Conservation (phyloP, 2,329 filamentous ascomycete species). For the Ophioceras dolichostomum region DNA sequence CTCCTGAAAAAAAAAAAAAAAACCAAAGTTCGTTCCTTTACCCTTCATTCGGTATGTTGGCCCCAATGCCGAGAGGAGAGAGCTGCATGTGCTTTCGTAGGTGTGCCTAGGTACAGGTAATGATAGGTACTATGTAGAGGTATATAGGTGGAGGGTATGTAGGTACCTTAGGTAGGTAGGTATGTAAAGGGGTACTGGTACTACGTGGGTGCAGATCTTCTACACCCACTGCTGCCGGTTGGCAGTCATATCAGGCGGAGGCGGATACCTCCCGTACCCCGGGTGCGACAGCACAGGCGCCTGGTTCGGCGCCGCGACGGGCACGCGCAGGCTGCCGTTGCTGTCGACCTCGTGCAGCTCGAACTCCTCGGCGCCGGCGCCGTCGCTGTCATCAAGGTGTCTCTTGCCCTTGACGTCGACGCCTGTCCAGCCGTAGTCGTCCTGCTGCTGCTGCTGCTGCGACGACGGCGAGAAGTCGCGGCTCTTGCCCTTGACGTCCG, state of each 20-base stretch:
- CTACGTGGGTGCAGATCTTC: too few relatives aligned
- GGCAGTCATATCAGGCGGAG: background rate
- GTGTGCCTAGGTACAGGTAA: too few relatives aligned
- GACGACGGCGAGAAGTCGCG: background rate
- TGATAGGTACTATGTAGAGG: too few relatives aligned
- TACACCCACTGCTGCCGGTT: background rate
- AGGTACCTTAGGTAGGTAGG: background rate
- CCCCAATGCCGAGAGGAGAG: too few relatives aligned
- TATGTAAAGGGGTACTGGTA: background rate
- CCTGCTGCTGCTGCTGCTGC: background rate
- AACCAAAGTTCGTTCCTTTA: too few relatives aligned
- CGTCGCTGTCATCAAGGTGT: constrained; percentile 8
- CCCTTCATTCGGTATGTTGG: too few relatives aligned
- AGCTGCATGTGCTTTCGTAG: too few relatives aligned
- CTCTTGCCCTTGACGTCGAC: constrained; percentile 29
- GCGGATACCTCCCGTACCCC: constrained; percentile 25
- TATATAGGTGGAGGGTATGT: background rate
- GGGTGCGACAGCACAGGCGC: constrained; percentile 33
- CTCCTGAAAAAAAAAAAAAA: too few relatives aligned
- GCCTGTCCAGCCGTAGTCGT: background rate
- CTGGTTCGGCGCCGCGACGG: constrained; percentile 9
- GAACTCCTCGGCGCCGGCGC: constrained; percentile 24
- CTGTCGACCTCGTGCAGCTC: constrained; percentile 35
- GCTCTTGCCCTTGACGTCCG: background rate
- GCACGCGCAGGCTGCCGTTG: constrained; percentile 13